A percentile compares a stretch with the other conserved stretches of the same genome.
Evolutionary conservation across 495 filamentous ascomycete species (phyloP).

Genomic region (Evernia prunastri): DNA sequence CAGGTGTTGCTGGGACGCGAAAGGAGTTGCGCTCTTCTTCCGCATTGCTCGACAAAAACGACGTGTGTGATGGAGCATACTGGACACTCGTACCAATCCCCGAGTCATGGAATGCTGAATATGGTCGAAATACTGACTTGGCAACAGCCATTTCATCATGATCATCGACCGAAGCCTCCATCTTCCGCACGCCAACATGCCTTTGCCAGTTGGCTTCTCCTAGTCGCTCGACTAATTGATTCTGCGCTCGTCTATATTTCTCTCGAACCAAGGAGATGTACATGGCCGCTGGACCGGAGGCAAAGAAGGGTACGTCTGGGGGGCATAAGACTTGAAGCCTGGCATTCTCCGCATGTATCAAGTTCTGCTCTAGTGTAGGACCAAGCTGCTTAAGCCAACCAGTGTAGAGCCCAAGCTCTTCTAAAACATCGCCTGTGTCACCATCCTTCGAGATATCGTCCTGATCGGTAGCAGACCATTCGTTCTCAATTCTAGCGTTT

Average conservation of each 20-base stretch:
- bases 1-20: constrained; percentile 18
- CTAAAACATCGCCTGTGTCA: not conserved
- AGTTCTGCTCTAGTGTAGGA: constrained; percentile 3
- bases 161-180: not conserved
- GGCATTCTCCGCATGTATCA: not conserved
- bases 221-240: constrained; percentile 17
- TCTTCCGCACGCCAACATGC: constrained; percentile 5
- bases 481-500: not conserved
- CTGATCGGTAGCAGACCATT: not conserved
- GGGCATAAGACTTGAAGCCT: not conserved
- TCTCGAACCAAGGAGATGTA: constrained; percentile 20
- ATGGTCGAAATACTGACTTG: constrained; percentile 11
- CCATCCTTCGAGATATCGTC: not conserved
- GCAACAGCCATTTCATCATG: not conserved
- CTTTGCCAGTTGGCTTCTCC: constrained; percentile 27
- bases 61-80: constrained; percentile 18
- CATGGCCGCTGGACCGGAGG: constrained; percentile 14
- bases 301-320: constrained; percentile 6
- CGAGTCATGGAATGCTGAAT: constrained; percentile 23
- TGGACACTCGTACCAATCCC: constrained; percentile 15
- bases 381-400: not conserved
- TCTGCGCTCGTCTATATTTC: constrained; percentile 13
- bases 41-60: constrained; percentile 14
- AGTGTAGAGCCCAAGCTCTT: not conserved
- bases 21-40: constrained; percentile 6